Base-by-base conservation (phyloP, 2,329 filamentous ascomycete genomes). In the Pleoardoris graminearum region DNA sequence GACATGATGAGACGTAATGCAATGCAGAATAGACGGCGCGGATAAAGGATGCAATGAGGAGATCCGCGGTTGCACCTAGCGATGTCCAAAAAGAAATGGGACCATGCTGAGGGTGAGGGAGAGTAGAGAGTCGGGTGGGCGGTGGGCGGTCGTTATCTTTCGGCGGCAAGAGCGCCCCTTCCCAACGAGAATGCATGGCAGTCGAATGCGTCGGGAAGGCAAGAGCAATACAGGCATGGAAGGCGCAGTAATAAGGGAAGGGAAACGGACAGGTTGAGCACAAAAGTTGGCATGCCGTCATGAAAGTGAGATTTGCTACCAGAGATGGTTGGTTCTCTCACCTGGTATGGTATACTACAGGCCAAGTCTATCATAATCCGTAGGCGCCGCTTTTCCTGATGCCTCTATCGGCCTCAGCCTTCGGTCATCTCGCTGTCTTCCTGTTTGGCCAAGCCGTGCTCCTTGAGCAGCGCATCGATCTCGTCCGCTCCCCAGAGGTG, bases 401-500 rank as follows among this genome's bases (percentile, higher is more conserved):
- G 63, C 37, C 60, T 58, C 42, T 59, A 57, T 49, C 56, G 35
- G 39, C 41, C 53, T 69, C 67, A 68, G 66, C 55, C 56, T 57
- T 72, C 68, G 37, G 61, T 57, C 68, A 71, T 71, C 23, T 74
- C 71, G 8, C 70, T 67, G 52, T 74, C 71, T 48, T 67, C 69
- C 21, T 66, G 59, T 64, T 96, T 97, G 56, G 91, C 93, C 74
- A 99, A 78, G 65, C 93, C 93, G 69, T 99, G 92, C 81, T 97
- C 91, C 82, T 92, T 96, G 68, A 99, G 80, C 75, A 99, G 80
- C 45, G 88, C 86, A 72, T 91, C 93, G 69, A 99, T 99, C 81
- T 97, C 94, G 62, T 99, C 93, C 38, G 92, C 93, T 67, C 86
- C 89, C 94, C 94, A 99, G 58, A 99, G 83, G 73, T 96, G 90